phyloP scores from a whole-genome alignment of 2,329 filamentous ascomycete species.

The Exophiala lecanii-corni region DNA sequence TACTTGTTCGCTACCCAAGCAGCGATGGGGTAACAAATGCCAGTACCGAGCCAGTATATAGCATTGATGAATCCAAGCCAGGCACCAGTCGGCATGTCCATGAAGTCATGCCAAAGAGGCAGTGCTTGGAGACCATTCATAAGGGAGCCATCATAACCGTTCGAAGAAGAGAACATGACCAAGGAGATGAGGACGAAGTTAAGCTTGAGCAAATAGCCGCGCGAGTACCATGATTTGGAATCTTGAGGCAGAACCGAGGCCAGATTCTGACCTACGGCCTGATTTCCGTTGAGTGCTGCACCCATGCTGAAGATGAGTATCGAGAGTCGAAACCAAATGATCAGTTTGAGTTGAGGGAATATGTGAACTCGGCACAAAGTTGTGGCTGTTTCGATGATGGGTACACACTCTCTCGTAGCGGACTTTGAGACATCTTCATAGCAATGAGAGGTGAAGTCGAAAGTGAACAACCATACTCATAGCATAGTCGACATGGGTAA shows the following conservation, averaged over 20 bases:
- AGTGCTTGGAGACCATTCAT: conserved; percentile 7
- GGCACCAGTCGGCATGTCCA: conserved; percentile 34
- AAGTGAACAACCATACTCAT: no score
- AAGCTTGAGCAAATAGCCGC: conserved; percentile 1
- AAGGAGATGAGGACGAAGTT: conserved; percentile 5
- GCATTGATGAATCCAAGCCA: conserved; percentile 40
- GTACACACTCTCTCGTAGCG: no score
- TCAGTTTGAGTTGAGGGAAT: no score
- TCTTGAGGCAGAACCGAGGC: conserved; percentile 4
- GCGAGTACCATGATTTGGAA: not conserved
- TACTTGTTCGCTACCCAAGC: conserved; percentile 44
- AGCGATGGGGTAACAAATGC: conserved; percentile 43
- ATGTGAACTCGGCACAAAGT: no score
- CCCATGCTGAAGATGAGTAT: no score
- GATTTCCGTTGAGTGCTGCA: not conserved
- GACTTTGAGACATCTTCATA: no score
- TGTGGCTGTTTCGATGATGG: no score
- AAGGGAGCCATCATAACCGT: conserved; percentile 11
- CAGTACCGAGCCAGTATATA: conserved; percentile 38
- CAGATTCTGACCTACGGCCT: conserved; percentile 2
- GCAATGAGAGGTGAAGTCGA: no score
- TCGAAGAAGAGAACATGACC: conserved; percentile 24
- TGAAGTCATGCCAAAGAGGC: conserved; percentile 18
- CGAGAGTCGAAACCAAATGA: no score
- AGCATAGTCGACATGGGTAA: no score